These are phyloP conservation scores for Tillandsia leiboldiana DNA, from an alignment of 176 grass and related monocot species.

Conservation along the genomic window DNA sequence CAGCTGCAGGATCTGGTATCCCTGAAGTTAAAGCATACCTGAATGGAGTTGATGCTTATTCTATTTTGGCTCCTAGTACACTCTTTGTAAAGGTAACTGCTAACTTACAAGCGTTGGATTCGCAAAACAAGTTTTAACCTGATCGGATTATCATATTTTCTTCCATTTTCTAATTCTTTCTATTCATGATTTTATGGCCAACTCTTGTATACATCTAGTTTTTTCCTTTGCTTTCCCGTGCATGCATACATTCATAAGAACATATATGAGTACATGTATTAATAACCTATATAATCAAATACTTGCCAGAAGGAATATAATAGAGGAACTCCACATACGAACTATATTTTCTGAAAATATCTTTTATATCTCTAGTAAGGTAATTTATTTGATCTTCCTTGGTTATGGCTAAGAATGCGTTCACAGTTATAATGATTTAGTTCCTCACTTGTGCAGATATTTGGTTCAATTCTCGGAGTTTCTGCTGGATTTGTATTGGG, in stretches of 20 bases:
- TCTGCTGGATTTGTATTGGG: slow-evolving; percentile 95
- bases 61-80: slow-evolving; percentile 92
- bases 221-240: no score
- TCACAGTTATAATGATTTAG: background rate
- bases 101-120: background rate
- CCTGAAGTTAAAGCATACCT: slow-evolving; percentile 99
- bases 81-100: slow-evolving; percentile 79
- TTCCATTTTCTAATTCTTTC: background rate
- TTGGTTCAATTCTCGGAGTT: slow-evolving; percentile 82
- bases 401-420: background rate
- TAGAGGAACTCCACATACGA: background rate
- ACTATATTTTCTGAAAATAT: background rate
- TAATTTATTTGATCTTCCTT: slow-evolving; percentile 1
- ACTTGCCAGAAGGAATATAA: background rate
- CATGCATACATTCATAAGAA: no score
- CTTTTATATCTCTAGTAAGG: background rate
- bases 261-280: no score
- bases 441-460: slow-evolving; percentile 43
- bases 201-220: background rate
- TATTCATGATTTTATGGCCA: background rate
- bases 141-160: background rate
- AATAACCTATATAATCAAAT: background rate
- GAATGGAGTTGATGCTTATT: slow-evolving; percentile 85
- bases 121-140: background rate
- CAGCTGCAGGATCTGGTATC: slow-evolving; percentile 93